Evolutionary conservation across 73 alveolate genomes (phyloP), one percentile per base, ranked within the genome.

Genomic region (Durusdinium trenchii): DNA sequence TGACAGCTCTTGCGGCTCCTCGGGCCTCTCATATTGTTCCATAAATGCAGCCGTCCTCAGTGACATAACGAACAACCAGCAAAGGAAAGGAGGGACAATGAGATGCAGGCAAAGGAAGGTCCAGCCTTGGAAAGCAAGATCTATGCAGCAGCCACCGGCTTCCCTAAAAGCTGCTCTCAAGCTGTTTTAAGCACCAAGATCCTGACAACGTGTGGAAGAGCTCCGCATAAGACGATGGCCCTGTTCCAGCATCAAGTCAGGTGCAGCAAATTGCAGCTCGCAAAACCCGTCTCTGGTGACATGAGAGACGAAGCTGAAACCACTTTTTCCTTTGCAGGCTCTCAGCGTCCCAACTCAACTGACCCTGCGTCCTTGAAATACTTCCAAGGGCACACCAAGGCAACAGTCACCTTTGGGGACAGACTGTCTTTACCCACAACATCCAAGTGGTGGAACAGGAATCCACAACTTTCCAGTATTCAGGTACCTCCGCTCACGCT

Each of bases 21-120:
- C 98, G 14, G 98, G 98, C 82, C 98, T 18, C 90, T 93, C 98
- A 40, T 75, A 93, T 48, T 93, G 98, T 81, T 93, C 98, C 98
- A 93, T 93, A 52, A 93, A 93, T 45, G 98, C 98, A 2, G 90
- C 98, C 32, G 97, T 90, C 87, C 83, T 47, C 38, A 35, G 69
- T 2, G 28, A 6, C 79, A 32, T 16, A 28, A 64, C 42, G 42
- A 38, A 26, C 79, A 32, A 32, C 6, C 23, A 26, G 79, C 79
- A 6, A 9, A 6, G 90, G 32, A 6, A 0, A 7, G 47, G 30
- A 47, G 36, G 42, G 57, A 4, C 38, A 18, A 16, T 79, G 67
- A 79, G 93, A 4, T 28, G 14, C 93, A 35, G 50, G 73, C 93
- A 82, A 45, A 1, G 93, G 93, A 35, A 82, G 93, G 23, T 82